Percentiles rank a stretch among this genome's conserved stretches.
phyloP scores from a whole-genome alignment of 257 asterid species.

The Lycium barbarum region DNA sequence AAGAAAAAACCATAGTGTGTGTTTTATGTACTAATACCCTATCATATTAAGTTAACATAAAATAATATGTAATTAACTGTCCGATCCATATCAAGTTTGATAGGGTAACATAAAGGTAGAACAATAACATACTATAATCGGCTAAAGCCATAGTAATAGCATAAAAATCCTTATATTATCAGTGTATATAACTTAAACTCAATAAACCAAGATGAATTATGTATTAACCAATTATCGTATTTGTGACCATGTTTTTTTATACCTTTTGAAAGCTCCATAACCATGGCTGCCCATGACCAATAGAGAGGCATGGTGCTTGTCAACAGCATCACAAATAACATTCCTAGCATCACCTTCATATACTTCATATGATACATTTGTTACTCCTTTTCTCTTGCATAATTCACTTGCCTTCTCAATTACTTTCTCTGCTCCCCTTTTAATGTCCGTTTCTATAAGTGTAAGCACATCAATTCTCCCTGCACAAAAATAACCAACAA shows the following conservation, averaged over 20 bases:
- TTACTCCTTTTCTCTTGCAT: conserved; percentile 39
- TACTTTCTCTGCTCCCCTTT: conserved; percentile 38
- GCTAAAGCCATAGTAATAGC: no score
- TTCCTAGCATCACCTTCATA: conserved; percentile 45
- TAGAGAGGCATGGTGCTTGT: conserved; percentile 41
- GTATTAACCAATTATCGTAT: no score
- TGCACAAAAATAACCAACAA: conserved; percentile 27
- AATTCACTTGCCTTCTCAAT: conserved; percentile 36
- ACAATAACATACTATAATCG: no score
- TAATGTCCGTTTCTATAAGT: conserved; percentile 42
- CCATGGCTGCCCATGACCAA: conserved; percentile 58
- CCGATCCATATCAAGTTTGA: no score
- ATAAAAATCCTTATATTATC: no score
- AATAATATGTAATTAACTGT: no score
- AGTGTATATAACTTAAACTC: neutral
- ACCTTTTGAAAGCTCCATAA: conserved; percentile 46
- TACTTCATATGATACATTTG: conserved; percentile 33
- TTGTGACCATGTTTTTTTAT: no score
- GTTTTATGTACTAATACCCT: no score
- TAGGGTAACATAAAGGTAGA: no score
- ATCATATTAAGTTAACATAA: no score
- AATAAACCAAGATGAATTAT: neutral
- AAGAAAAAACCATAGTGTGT: no score
- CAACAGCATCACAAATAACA: conserved; percentile 39
- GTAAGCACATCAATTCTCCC: conserved; percentile 42